Evolutionary conservation across 179 eudicot genomes (phyloP), one percentile per base, ranked within the genome.

Genomic region (Sideroxylon spinosum): DNA sequence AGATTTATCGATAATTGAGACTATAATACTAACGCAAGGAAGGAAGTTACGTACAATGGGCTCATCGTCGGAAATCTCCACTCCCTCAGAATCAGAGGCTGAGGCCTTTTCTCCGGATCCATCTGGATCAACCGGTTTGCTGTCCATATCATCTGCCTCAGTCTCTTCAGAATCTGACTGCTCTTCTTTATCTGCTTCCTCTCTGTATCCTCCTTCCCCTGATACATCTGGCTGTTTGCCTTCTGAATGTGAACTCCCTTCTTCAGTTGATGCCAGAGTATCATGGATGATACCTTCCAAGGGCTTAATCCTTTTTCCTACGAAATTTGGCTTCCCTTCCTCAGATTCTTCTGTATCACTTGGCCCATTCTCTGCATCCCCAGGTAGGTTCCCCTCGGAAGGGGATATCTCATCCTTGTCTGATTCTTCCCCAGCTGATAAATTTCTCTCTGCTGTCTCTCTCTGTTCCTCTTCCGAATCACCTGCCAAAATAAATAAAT

Each of bases 51-150:
- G 48, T 94, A 94, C 98, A 79, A 94, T 91, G 72, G 96, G 95
- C 82, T 87, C 89, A 76, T 92, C 94, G 19, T 92, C 97, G 20
- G 90, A 85, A 80, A 80, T 81, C 28, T 88, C 97, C 70, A 78
- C 73, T 52, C 85, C 86, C 52, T 32, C 86, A 71, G 86, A 82
- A 64, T 77, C 82, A n/a, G 76, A 53, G 61, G 76, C 67, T 50
- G 59, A 46, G 19, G 68, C n/a, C 48, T 49, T 79, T 53, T 73
- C 56, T 9, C 69, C 84, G 75, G 82, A 57, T 76, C 57, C 65
- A 17, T 68, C 74, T 29, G 76, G 75, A 12, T 61, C 80, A 26
- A 68, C 22, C 29, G 74, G 63, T n/a, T 73, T 71, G 67, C 74
- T 79, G 23, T 80, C 86, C 64, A 72, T 81, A 72, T 84, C 88